Base-by-base conservation (phyloP, 116 monocot species). In the Papilionanthe hybrid region DNA sequence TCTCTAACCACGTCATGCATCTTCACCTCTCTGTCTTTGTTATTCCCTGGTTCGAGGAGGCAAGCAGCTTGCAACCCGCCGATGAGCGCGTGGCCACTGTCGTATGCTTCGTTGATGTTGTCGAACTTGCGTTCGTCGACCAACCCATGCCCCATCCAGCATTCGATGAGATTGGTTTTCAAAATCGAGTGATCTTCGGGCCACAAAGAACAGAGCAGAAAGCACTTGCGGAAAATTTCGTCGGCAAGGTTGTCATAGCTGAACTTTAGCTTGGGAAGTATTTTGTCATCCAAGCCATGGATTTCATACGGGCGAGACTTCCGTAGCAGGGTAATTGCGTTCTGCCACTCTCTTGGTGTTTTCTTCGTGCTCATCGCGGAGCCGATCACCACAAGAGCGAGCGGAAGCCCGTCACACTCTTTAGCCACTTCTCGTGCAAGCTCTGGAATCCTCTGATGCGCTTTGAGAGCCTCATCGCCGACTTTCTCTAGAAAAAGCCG, bases 131-230 rank as follows among this genome's bases (percentile, higher is more conserved):
- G 47, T 47, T 73, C 73, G 2, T 44, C 73, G 43, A 85, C 20
- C 13, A 82, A 50, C 72, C 82, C 86, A 43, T 78, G 82, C 5
- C 82, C 86, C 78, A 75, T 78, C 82, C 75, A 86, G 79, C 76
- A 82, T 28, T 82, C 78, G 10, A 86, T 77, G 42, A 86, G 82
- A 13, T 79, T 55, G 22, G 78, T 27, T 43, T 79, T 78, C 20
- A 22, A 53, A 28, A 86, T 82, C 1, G 47, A 63, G 53, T 48
- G 30, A 32, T 82, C 77, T 63, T 82, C 85, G 9, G 85, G 85
- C 78, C 78, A 85, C 19, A 85, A 55, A 32, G 81, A 55, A 25
- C 80, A 81, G 55, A 57, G 43, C 23, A 85, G 68, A 47, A 85
- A 81, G 37, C 85, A 85, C 30, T 81, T 22, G 10, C 74, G 53